Evolutionary conservation across 768 basidiomycete genomes (phyloP).

Genomic region (Kondoa subrosea): DNA sequence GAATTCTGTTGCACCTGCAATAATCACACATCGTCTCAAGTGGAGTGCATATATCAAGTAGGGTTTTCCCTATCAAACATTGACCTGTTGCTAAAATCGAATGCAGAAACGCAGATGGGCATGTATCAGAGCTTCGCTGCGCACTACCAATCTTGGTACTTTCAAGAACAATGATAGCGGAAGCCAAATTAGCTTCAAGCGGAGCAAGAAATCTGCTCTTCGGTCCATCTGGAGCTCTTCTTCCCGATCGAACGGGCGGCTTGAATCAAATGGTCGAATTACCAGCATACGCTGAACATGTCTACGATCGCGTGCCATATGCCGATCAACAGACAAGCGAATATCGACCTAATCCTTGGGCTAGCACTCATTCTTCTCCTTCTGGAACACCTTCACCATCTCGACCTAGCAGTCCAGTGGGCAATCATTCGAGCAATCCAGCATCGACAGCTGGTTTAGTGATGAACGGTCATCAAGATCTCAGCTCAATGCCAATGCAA

Average conservation of each 20-base stretch:
- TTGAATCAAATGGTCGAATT: conserved; percentile 33
- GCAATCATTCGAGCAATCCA: neutral
- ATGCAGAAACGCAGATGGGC: conserved; percentile 72
- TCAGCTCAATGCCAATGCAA: too few relatives aligned
- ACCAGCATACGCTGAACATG: conserved; percentile 74
- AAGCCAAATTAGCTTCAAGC: conserved; percentile 56
- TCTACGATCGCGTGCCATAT: conserved; percentile 61
- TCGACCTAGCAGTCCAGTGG: neutral
- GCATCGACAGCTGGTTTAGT: neutral
- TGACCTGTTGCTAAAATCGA: conserved; percentile 79
- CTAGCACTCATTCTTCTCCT: neutral
- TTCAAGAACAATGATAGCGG: conserved; percentile 52
- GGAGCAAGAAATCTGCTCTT: conserved; percentile 58
- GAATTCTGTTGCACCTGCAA: conserved; percentile 57
- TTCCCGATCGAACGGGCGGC: conserved; percentile 25
- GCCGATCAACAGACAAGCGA: neutral
- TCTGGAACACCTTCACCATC: neutral
- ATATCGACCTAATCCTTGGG: conserved; percentile 5
- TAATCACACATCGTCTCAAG: conserved; percentile 52
- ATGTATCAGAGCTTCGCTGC: conserved; percentile 85
- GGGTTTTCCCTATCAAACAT: conserved; percentile 75
- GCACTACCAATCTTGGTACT: conserved; percentile 77
- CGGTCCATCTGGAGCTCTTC: conserved; percentile 33
- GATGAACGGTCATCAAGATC: neutral
- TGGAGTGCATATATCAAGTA: conserved; percentile 41